phyloP scores from a whole-genome alignment of 2,329 filamentous ascomycete species.

The Penicillium occitanis region DNA sequence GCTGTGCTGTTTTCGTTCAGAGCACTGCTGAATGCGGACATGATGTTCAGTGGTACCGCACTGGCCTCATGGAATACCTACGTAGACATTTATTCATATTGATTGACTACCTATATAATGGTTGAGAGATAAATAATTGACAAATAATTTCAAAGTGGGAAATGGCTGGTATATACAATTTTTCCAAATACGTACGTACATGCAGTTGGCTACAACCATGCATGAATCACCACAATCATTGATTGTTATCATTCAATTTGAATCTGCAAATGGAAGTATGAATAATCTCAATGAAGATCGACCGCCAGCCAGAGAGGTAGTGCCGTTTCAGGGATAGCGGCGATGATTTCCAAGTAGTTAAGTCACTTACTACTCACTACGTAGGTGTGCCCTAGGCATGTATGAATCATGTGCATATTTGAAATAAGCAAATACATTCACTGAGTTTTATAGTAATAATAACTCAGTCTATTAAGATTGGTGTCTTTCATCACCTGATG shows the following conservation, averaged over 20 bases:
- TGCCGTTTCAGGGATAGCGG: constrained; percentile 4
- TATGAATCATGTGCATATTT: not conserved
- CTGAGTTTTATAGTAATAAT: not conserved
- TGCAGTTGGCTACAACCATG: not conserved
- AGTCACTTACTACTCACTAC: too few species aligned
- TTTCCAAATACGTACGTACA: not conserved
- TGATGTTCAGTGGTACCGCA: constrained; percentile 7
- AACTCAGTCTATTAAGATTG: not conserved
- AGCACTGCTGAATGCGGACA: constrained; percentile 6
- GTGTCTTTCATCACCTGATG: not conserved
- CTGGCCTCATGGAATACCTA: constrained; percentile 3
- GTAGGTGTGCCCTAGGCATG: not conserved
- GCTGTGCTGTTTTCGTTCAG: not conserved
- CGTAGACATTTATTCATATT: not conserved
- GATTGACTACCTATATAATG: not conserved
- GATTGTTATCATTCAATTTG: not conserved
- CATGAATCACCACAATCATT: not conserved
- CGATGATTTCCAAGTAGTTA: not conserved
- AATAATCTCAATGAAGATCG: not conserved
- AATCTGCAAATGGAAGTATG: not conserved
- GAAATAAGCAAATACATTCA: not conserved
- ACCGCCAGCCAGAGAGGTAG: not conserved
- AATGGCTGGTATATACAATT: not conserved
- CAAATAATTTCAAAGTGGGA: not conserved
- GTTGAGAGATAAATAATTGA: not conserved